A percentile compares a stretch with the other conserved stretches of the same genome.
phyloP scores from a whole-genome alignment of 148 eudicot species.

The Selenicereus undatus region DNA sequence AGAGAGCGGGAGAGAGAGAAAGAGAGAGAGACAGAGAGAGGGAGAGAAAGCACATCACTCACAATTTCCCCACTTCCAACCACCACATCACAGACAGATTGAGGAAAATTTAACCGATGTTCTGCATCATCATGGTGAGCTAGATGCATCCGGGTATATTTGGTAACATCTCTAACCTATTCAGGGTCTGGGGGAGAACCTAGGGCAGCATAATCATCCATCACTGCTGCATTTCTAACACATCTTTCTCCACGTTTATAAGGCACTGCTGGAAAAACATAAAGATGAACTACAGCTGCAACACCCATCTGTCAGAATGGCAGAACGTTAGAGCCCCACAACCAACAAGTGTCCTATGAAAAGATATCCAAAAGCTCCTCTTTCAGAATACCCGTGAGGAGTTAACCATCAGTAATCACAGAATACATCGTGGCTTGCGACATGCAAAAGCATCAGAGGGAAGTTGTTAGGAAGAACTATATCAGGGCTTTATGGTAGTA shows the following conservation, averaged over 20 bases:
- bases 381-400: no score
- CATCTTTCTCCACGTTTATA: conserved; percentile 96
- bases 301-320: conserved; percentile 74
- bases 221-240: conserved; percentile 86
- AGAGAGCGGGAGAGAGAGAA: background rate
- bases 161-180: conserved; percentile 75
- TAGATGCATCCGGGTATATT: conserved; percentile 45
- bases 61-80: conserved; percentile 97
- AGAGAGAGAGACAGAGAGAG: no score
- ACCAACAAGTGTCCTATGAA: background rate
- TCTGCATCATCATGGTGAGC: conserved; percentile 59
- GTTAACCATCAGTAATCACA: no score
- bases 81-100: conserved; percentile 94
- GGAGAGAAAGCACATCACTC: conserved; percentile 30
- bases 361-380: no score
- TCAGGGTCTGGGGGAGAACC: conserved; percentile 89
- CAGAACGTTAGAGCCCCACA: conserved; percentile 10
- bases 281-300: conserved; percentile 93
- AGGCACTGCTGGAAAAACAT: conserved; percentile 87
- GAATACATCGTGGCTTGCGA: no score
- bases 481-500: no score
- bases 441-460: no score
- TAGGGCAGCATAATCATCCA: no score
- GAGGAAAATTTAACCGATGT: conserved; percentile 68
- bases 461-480: no score